Evolutionary conservation across 1,284 basidiomycete species (phyloP).

Genomic region (Ustilago lituana): DNA sequence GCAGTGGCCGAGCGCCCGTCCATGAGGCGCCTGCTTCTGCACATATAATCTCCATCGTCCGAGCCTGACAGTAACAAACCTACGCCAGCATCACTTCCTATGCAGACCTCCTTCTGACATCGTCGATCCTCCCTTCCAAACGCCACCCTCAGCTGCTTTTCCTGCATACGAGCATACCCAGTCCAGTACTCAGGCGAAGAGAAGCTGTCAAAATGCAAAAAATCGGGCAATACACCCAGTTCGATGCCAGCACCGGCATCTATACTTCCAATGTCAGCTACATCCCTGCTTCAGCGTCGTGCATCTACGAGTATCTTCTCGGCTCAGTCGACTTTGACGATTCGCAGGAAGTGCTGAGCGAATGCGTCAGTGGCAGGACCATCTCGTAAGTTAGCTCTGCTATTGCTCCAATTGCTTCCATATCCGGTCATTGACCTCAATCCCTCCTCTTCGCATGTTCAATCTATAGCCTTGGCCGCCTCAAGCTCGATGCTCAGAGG

Average conservation of each 20-base stretch:
- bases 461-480: constrained; percentile 16
- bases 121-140: too few relatives aligned
- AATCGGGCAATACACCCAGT: constrained; percentile 15
- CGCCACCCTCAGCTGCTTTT: too few relatives aligned
- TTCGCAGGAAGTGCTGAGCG: constrained; percentile 13
- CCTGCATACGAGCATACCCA: too few relatives aligned
- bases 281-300: constrained; percentile 2
- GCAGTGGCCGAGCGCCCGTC: too few relatives aligned
- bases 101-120: too few relatives aligned
- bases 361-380: constrained; percentile 14
- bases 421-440: too few relatives aligned
- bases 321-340: constrained; percentile 20
- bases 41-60: too few relatives aligned
- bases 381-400: constrained; percentile 9
- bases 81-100: too few relatives aligned
- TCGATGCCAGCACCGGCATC: constrained; percentile 10
- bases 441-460: not conserved
- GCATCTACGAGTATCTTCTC: constrained; percentile 26
- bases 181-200: too few relatives aligned
- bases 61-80: too few relatives aligned
- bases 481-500: constrained; percentile 36
- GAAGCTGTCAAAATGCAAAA: constrained; percentile 9
- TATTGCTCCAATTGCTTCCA: too few relatives aligned
- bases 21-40: too few relatives aligned
- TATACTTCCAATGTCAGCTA: constrained; percentile 10